Percentiles rank a stretch among this genome's conserved stretches.
Evolutionary conservation across 2,329 filamentous ascomycete species (phyloP).

Genomic region (Paecilomyces dactylethromorphus): DNA sequence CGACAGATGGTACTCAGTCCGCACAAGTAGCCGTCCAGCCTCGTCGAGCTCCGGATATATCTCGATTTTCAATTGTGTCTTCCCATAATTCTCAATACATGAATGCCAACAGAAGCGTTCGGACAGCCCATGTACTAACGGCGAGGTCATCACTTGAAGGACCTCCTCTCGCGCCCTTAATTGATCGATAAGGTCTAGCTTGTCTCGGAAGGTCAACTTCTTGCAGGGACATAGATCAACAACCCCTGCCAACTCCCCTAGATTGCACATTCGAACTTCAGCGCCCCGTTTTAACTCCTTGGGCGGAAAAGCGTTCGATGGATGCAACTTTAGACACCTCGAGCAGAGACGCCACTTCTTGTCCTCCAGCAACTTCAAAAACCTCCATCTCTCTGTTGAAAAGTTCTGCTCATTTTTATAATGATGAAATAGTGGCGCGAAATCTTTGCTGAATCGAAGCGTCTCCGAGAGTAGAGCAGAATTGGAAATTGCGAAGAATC

Average conservation of each 20-base stretch:
- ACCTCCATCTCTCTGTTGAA: constrained; percentile 28
- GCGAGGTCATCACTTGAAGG: constrained; percentile 14
- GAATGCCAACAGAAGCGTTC: constrained; percentile 33
- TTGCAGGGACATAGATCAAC: constrained; percentile 35
- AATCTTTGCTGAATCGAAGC: constrained; percentile 31
- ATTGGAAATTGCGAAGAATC: constrained; percentile 26
- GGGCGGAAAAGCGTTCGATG: constrained; percentile 23
- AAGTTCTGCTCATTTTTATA: constrained; percentile 32
- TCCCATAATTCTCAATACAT: constrained; percentile 27
- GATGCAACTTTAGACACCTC: constrained; percentile 33
- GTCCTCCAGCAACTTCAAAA: constrained; percentile 30
- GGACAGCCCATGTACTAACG: constrained; percentile 21
- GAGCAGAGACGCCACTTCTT: constrained; percentile 29
- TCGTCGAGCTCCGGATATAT: constrained; percentile 29
- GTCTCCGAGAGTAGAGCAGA: constrained; percentile 23
- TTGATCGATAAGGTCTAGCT: constrained; percentile 27
- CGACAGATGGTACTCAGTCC: constrained; percentile 32
- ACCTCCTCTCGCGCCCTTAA: constrained; percentile 22
- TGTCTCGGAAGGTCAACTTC: constrained; percentile 33
- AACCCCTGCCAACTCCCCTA: constrained; percentile 28
- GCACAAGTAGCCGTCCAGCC: constrained; percentile 22
- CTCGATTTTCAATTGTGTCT: constrained; percentile 26
- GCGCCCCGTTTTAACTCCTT: constrained; percentile 27
- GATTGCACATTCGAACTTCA: constrained; percentile 24
- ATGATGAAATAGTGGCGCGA: constrained; percentile 33